Base-by-base conservation (phyloP, 225 moss, liverwort and hornwort genomes). In the Ulota crispa region DNA sequence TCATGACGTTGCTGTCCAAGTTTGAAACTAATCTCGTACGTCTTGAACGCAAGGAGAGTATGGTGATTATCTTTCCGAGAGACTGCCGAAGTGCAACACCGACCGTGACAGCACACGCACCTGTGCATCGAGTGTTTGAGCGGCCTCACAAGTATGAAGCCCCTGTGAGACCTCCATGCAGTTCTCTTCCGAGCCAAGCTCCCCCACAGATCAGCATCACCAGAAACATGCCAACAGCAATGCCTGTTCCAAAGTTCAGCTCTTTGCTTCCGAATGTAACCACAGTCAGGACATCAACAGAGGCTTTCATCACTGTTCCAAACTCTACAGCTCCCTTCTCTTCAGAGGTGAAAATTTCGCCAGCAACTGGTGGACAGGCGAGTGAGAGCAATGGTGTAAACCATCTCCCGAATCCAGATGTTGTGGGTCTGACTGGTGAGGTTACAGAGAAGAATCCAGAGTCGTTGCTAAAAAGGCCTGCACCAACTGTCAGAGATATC, bases 21-120 rank as follows among this genome's bases (percentile, higher is more conserved):
- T 87, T 88, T n/a, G 68, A 73, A 14, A 50, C n/a, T n/a, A n/a
- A 79, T 43, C 81, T 88, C 45, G 83, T 90, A 18, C 75, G 73
- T 43, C 43, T 90, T 21, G 83, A 88, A 73, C 79, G 83, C 12
- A 55, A 31, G 8, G 39, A 47, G 1, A 28, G 76, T 11, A 63
- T 68, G 41, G 79, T 81, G 19, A 13, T 55, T 32, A 75, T 87
- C 12, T 88, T 83, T 20, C 90, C 85, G 23, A 80, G 54, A 2
- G 37, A 34, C 10, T 43, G 36, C 30, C 72, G 21, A 50, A 56
- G 76, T 50, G 45, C 76, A 65, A 54, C 53, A 47, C 36, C 76
- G 34, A 43, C 50, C 27, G 62, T 63, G 59, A 65, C 65, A 75
- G 78, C 53, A 10, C 75, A 65, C 10, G 55, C 8, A 15, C 78